A percentile compares a stretch with the other conserved stretches of the same genome.
Evolutionary conservation across 768 basidiomycete species (phyloP).

Genomic region (Xerocomellus chrysenteron): DNA sequence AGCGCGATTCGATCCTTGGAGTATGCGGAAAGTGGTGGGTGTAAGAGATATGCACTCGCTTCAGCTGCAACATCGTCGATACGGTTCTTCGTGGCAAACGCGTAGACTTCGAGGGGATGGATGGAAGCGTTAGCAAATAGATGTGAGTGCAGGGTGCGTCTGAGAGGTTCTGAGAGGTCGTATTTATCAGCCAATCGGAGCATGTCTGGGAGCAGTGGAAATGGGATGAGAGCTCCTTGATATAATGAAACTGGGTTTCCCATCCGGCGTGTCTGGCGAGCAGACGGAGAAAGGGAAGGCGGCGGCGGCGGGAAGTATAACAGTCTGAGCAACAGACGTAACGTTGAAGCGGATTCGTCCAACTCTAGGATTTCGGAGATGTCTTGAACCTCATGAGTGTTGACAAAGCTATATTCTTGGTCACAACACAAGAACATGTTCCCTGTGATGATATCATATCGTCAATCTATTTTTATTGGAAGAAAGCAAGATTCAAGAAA

Average conservation of each 20-base stretch:
- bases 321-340: constrained; percentile 54
- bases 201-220: constrained; percentile 60
- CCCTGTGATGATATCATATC: constrained; percentile 36
- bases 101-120: constrained; percentile 61
- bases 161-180: constrained; percentile 46
- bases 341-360: constrained; percentile 48
- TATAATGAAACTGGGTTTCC: constrained; percentile 33
- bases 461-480: constrained; percentile 6
- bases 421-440: constrained; percentile 71
- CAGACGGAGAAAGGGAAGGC: constrained; percentile 36
- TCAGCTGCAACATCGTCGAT: constrained; percentile 50
- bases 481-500: constrained; percentile 9
- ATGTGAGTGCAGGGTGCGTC: constrained; percentile 47
- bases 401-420: constrained; percentile 14
- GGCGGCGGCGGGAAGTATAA: constrained; percentile 54
- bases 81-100: constrained; percentile 45
- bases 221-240: constrained; percentile 53
- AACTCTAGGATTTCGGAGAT: constrained; percentile 45
- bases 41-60: constrained; percentile 57
- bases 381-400: constrained; percentile 20
- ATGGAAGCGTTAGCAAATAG: constrained; percentile 50
- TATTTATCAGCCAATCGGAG: constrained; percentile 68
- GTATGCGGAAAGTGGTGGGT: constrained; percentile 56
- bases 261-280: constrained; percentile 27
- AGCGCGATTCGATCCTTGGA: constrained; percentile 46